Evolutionary conservation across 352 stramenopile genomes (phyloP).

Genomic region (Phytophthora fragariae): DNA sequence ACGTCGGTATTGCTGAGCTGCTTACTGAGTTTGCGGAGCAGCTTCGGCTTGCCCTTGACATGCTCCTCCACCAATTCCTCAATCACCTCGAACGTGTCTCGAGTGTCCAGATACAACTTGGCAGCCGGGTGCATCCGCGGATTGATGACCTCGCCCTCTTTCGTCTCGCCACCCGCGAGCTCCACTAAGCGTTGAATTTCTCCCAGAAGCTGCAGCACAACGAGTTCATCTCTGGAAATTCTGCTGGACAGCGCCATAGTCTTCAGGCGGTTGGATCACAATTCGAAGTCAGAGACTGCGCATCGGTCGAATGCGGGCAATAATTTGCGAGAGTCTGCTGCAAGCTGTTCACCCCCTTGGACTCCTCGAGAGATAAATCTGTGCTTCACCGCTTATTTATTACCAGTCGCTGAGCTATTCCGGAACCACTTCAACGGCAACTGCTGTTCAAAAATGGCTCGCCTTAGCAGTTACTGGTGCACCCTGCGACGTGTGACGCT

Average conservation of each 20-base stretch:
- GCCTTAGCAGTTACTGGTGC: background rate
- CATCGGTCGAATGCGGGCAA: conserved; percentile 21
- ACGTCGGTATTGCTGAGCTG: conserved; percentile 29
- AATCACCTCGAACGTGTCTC: conserved; percentile 75
- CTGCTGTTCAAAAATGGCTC: conserved; percentile 3
- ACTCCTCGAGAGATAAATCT: background rate
- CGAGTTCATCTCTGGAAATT: conserved; percentile 50
- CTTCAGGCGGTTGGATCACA: background rate
- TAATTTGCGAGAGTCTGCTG: background rate
- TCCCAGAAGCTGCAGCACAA: conserved; percentile 76
- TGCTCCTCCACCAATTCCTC: conserved; percentile 63
- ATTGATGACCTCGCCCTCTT: conserved; percentile 33
- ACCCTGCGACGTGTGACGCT: background rate
- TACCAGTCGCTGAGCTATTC: conserved; percentile 17
- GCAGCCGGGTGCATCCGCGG: conserved; percentile 62
- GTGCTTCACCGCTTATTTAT: background rate
- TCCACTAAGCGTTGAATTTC: conserved; percentile 65
- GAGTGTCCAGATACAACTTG: conserved; percentile 80
- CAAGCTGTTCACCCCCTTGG: background rate
- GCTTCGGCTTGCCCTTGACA: conserved; percentile 49
- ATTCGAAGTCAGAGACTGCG: conserved; percentile 17
- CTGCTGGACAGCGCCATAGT: conserved; percentile 14
- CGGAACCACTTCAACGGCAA: conserved; percentile 13
- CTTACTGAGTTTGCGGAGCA: conserved; percentile 66
- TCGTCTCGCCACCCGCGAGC: conserved; percentile 24